A percentile compares a stretch with the other conserved stretches of the same genome.
phyloP scores from a whole-genome alignment of 1,284 basidiomycete species.

The Cryptococcus sp. region DNA sequence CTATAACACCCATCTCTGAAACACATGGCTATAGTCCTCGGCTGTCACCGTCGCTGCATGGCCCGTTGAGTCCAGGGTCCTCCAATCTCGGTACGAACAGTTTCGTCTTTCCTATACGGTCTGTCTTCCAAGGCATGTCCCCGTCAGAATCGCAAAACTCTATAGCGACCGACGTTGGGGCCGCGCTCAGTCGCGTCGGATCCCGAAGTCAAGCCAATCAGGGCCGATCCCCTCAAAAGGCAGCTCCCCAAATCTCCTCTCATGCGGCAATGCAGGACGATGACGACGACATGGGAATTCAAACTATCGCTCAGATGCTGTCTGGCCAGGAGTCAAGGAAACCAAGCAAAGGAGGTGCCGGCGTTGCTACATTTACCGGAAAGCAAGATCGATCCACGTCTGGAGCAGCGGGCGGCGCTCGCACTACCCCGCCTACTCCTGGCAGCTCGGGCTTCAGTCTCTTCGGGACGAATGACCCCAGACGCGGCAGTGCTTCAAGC shows the following conservation, averaged over 20 bases:
- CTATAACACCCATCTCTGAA: not conserved
- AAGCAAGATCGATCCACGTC: slow-evolving; percentile 1
- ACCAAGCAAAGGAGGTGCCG: not conserved
- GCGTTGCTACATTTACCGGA: slow-evolving; percentile 7
- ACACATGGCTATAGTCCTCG: slow-evolving; percentile 2
- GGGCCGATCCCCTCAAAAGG: not conserved
- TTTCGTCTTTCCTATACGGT: slow-evolving; percentile 49
- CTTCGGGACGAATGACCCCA: not conserved
- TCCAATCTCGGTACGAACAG: slow-evolving; percentile 22
- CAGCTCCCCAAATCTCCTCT: not conserved
- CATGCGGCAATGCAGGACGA: slow-evolving; percentile 1
- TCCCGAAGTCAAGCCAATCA: not conserved
- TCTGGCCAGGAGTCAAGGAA: slow-evolving; percentile 13
- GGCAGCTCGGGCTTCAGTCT: not conserved
- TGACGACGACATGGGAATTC: slow-evolving; percentile 17
- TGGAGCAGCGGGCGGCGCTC: not conserved
- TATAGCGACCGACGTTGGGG: not conserved
- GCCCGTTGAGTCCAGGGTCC: slow-evolving; percentile 26
- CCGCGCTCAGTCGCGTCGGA: not conserved
- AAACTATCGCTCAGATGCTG: slow-evolving; percentile 30
- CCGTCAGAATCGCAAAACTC: slow-evolving; percentile 12
- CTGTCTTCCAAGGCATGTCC: slow-evolving; percentile 36
- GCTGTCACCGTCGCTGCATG: slow-evolving; percentile 12
- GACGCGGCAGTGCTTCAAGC: not conserved
- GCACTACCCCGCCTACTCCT: slow-evolving; percentile 1